Evolutionary conservation across 345 rosid species (phyloP).

Genomic region (Brassica juncea): DNA sequence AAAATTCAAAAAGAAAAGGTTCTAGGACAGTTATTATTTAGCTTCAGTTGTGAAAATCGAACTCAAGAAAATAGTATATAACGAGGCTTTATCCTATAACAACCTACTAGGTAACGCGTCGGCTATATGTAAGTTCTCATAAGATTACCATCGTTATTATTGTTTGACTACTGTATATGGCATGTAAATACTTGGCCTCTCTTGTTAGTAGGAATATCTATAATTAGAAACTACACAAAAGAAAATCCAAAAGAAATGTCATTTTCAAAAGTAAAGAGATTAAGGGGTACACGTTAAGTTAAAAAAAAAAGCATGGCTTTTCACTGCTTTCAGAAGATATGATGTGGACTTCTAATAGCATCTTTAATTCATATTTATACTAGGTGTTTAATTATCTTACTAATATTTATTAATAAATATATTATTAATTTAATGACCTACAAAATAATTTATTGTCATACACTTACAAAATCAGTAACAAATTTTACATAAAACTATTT

Average conservation of each 20-base stretch:
- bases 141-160: background rate
- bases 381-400: no score
- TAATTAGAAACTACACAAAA: constrained; percentile 8
- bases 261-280: background rate
- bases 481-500: no score
- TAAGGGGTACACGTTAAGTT: constrained; percentile 16
- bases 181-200: constrained; percentile 2
- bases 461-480: no score
- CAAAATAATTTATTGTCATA: no score
- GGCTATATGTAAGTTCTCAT: background rate
- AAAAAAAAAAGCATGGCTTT: background rate
- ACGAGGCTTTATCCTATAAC: background rate
- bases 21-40: background rate
- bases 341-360: constrained; percentile 7
- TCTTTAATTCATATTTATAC: background rate
- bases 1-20: background rate
- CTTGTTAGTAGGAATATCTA: background rate
- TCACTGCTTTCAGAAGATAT: background rate
- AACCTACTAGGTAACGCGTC: background rate
- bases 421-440: no score
- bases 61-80: background rate
- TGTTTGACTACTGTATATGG: background rate
- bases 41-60: background rate
- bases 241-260: background rate
- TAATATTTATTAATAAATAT: no score